phyloP scores from a whole-genome alignment of 352 stramenopile genomes.

The Globisporangium spinosum region DNA sequence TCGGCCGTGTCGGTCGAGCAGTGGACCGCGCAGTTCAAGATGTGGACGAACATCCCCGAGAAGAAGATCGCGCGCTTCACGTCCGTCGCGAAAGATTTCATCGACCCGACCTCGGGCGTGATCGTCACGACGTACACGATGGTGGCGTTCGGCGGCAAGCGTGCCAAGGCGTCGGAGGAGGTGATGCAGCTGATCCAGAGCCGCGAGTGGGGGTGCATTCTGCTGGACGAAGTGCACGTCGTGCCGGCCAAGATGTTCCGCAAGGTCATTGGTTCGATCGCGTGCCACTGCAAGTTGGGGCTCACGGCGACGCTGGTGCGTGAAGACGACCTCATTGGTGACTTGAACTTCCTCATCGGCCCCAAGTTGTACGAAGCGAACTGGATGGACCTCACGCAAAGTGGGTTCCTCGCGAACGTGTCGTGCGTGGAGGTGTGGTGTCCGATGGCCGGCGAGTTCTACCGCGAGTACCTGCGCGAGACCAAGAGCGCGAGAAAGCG shows the following conservation, averaged over 20 bases:
- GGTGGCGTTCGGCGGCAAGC: slow-evolving; percentile 92
- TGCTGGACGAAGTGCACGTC: slow-evolving; percentile 97
- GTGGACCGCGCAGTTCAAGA: slow-evolving; percentile 98
- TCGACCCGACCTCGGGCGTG: slow-evolving; percentile 81
- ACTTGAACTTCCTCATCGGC: slow-evolving; percentile 99
- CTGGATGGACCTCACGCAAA: slow-evolving; percentile 99
- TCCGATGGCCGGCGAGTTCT: slow-evolving; percentile 98
- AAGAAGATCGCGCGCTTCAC: slow-evolving; percentile 86
- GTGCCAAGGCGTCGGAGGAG: slow-evolving; percentile 88
- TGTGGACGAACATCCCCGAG: slow-evolving; percentile 94
- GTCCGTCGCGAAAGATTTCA: slow-evolving; percentile 78
- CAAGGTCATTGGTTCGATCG: slow-evolving; percentile 91
- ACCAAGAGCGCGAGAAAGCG: slow-evolving; percentile 86
- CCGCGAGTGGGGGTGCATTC: slow-evolving; percentile 98
- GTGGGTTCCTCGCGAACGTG: slow-evolving; percentile 96
- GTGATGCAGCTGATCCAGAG: slow-evolving; percentile 96
- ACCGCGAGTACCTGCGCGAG: slow-evolving; percentile 88
- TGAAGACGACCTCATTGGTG: slow-evolving; percentile 98
- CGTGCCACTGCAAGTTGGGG: slow-evolving; percentile 97
- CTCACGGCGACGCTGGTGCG: slow-evolving; percentile 98
- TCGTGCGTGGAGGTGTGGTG: slow-evolving; percentile 99
- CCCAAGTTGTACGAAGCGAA: slow-evolving; percentile 96
- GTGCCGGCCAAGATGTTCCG: slow-evolving; percentile 99
- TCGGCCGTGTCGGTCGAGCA: slow-evolving; percentile 97
- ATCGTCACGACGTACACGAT: slow-evolving; percentile 99